Percentiles rank a stretch among this genome's conserved stretches.
Conservation (phyloP, 495 filamentous ascomycete genomes). For the Oleoguttula mirabilis region DNA sequence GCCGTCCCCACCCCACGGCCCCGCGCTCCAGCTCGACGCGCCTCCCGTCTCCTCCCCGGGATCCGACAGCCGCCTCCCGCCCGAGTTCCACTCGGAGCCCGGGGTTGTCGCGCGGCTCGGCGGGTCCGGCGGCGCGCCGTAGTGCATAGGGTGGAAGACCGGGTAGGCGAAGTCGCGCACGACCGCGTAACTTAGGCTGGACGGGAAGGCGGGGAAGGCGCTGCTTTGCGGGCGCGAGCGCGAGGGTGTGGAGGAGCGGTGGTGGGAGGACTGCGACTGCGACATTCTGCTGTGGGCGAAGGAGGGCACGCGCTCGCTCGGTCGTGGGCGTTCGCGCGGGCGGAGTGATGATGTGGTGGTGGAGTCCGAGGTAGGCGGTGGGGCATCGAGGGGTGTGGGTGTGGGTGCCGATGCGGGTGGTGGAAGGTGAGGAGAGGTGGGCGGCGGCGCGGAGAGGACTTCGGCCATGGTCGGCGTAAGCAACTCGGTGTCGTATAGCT, state of each 20-base stretch:
- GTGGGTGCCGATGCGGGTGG: constrained; percentile 8
- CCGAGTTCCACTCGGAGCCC: constrained; percentile 52
- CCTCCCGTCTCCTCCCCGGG: constrained; percentile 1
- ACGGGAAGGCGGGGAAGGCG: constrained; percentile 68
- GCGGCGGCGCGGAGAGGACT: constrained; percentile 16
- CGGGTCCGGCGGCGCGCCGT: constrained; percentile 73
- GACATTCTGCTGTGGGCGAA: constrained; percentile 35
- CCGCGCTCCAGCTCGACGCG: constrained; percentile 14
- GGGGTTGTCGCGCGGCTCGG: constrained; percentile 73
- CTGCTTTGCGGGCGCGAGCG: constrained; percentile 52
- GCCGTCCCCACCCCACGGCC: constrained; percentile 20
- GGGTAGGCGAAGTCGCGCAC: constrained; percentile 97
- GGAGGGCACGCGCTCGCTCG: constrained; percentile 17
- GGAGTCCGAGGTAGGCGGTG: not conserved
- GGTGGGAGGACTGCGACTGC: constrained; percentile 52
- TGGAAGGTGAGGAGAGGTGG: not conserved
- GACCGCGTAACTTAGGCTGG: constrained; percentile 74
- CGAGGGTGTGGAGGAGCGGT: constrained; percentile 47
- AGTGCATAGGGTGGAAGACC: constrained; percentile 70
- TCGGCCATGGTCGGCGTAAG: constrained; percentile 17
- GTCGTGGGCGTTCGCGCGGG: not conserved
- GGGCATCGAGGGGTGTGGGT: constrained; percentile 5
- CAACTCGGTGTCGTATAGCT: not conserved
- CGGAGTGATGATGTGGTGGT: constrained; percentile 5
- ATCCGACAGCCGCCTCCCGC: constrained; percentile 16